These are phyloP conservation scores for Murraya paniculata DNA, from an alignment of 345 rosid genomes.

Conservation along the genomic window DNA sequence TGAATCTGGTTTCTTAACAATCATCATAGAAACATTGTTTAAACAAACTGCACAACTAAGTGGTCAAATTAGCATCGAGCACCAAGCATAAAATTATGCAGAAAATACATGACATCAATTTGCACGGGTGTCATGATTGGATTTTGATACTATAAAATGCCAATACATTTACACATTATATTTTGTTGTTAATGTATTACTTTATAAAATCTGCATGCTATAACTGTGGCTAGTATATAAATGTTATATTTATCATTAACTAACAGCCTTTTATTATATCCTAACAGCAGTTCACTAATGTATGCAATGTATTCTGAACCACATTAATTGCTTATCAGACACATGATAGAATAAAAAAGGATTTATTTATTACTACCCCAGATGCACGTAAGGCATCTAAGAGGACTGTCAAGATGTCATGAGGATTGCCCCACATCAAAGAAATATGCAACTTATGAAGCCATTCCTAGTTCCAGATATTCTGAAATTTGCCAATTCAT, in stretches of 20 bases:
- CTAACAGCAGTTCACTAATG: background rate
- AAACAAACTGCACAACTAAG: background rate
- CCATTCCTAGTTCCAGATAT: background rate
- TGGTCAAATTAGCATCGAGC: background rate
- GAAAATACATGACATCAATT: slow-evolving; percentile 5
- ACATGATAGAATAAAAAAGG: background rate
- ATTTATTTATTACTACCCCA: background rate
- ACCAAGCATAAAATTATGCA: background rate
- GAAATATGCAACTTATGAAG: background rate
- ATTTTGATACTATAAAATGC: background rate
- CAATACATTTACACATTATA: background rate
- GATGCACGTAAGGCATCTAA: background rate
- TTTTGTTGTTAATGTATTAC: background rate
- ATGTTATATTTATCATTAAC: background rate
- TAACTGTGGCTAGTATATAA: background rate
- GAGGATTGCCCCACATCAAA: background rate
- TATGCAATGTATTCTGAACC: background rate
- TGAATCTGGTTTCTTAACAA: background rate
- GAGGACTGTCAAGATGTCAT: background rate
- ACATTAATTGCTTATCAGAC: background rate
- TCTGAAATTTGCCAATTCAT: background rate
- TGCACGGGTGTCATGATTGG: background rate
- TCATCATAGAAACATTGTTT: background rate
- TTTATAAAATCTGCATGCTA: too few relatives aligned
- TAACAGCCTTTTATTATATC: background rate